Percentiles rank a stretch among this genome's conserved stretches.
phyloP scores from a whole-genome alignment of 768 basidiomycete genomes.

The Hirschioporus abietinus region DNA sequence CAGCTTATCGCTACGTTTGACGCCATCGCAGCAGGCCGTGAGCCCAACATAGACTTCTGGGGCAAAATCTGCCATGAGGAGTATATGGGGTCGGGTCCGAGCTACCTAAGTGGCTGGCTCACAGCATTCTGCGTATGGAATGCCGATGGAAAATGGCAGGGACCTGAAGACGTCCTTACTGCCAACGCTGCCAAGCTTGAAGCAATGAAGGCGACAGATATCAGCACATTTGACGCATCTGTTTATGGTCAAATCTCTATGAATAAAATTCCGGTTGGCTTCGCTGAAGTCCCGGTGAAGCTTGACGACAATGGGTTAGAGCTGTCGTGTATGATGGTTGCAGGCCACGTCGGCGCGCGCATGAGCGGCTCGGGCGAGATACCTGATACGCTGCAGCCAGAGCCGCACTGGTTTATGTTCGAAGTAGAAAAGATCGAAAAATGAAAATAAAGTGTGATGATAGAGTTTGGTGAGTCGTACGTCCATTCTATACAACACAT shows the following conservation, averaged over 20 bases:
- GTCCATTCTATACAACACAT: no score
- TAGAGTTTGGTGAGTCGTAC: no score
- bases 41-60: conserved; percentile 6
- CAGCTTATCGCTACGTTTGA: conserved; percentile 10
- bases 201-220: conserved; percentile 4
- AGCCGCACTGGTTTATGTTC: conserved; percentile 3
- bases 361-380: conserved; percentile 16
- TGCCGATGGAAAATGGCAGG: conserved; percentile 28
- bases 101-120: conserved; percentile 35
- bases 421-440: background rate
- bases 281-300: conserved; percentile 23
- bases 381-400: background rate
- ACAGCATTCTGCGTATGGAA: conserved; percentile 31
- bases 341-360: conserved; percentile 16
- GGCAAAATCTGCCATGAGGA: conserved; percentile 15
- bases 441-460: no score
- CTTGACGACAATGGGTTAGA: conserved; percentile 23
- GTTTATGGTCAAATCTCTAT: conserved; percentile 1
- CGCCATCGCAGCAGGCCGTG: background rate
- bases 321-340: conserved; percentile 25
- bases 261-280: conserved; percentile 25
- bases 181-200: conserved; percentile 8
- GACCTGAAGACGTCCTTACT: conserved; percentile 7
- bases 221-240: conserved; percentile 10
- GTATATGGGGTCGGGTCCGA: conserved; percentile 21